These are phyloP conservation scores for Macrocybe gigantea DNA, from an alignment of 768 basidiomycete species.

Conservation along the genomic window DNA sequence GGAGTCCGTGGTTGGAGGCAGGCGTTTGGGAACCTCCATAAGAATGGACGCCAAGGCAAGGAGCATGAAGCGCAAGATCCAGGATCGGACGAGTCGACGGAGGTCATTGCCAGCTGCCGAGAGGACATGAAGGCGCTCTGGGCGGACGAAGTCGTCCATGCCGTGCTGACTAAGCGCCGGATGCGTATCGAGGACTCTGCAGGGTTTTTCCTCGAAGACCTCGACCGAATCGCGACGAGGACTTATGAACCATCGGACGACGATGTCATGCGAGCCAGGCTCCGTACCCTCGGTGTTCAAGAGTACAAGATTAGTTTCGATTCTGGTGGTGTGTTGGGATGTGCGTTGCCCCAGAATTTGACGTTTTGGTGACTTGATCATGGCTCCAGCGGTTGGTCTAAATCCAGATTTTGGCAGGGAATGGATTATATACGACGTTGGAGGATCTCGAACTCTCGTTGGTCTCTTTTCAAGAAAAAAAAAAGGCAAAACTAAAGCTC, in stretches of 20 bases:
- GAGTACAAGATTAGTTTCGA: slow-evolving; percentile 58
- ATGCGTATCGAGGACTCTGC: slow-evolving; percentile 53
- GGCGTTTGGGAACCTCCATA: slow-evolving; percentile 9
- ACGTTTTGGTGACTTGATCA: background rate
- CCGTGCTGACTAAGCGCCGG: slow-evolving; percentile 38
- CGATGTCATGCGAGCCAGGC: slow-evolving; percentile 63
- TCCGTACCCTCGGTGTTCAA: slow-evolving; percentile 66
- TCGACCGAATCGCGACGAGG: slow-evolving; percentile 48
- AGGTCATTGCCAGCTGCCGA: slow-evolving; percentile 50
- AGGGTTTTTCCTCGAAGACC: slow-evolving; percentile 69
- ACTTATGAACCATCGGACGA: slow-evolving; percentile 54
- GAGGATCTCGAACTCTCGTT: slow-evolving; percentile 48
- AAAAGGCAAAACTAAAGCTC: background rate
- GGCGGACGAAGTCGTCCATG: slow-evolving; percentile 42
- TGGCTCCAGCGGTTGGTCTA: slow-evolving; percentile 6
- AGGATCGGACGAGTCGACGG: slow-evolving; percentile 32
- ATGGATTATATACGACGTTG: slow-evolving; percentile 69
- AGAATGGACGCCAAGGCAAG: slow-evolving; percentile 1
- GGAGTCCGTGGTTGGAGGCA: slow-evolving; percentile 16
- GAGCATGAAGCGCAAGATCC: background rate
- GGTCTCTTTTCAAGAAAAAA: slow-evolving; percentile 1
- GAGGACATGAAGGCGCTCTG: slow-evolving; percentile 49
- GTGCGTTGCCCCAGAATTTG: slow-evolving; percentile 1
- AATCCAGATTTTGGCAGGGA: slow-evolving; percentile 35
- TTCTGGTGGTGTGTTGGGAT: slow-evolving; percentile 1